These are phyloP conservation scores for Carpinus fangiana DNA, from an alignment of 306 rosid genomes.

Conservation along the genomic window DNA sequence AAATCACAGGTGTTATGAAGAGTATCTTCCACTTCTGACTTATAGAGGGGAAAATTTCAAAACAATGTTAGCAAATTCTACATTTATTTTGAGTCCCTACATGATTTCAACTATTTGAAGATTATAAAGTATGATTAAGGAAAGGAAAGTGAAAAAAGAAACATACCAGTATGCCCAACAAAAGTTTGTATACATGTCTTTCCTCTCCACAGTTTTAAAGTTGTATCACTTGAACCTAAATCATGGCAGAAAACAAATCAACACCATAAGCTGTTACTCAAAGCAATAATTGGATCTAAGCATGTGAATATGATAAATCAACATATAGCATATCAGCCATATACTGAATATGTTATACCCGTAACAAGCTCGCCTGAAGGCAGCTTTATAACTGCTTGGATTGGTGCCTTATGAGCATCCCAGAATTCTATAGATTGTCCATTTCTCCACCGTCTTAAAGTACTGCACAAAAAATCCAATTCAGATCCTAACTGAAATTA, in stretches of 20 bases:
- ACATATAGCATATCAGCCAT: constrained; percentile 16
- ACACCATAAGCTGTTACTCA: constrained; percentile 25
- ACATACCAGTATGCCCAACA: constrained; percentile 82
- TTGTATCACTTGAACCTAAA: constrained; percentile 86
- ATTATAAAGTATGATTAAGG: neutral
- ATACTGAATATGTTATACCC: constrained; percentile 42
- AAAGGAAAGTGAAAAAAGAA: constrained; percentile 3
- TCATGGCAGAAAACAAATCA: constrained; percentile 21
- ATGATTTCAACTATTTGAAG: neutral
- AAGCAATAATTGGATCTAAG: constrained; percentile 1
- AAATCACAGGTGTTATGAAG: neutral
- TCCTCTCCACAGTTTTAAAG: constrained; percentile 89
- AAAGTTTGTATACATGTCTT: constrained; percentile 72
- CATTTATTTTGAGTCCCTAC: neutral
- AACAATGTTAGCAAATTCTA: neutral
- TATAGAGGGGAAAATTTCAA: neutral
- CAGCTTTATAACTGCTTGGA: constrained; percentile 81
- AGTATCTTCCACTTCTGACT: neutral
- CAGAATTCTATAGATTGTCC: constrained; percentile 68
- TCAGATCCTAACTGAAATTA: constrained; percentile 5
- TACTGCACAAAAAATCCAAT: constrained; percentile 46
- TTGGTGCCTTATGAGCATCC: constrained; percentile 86
- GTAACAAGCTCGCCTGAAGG: constrained; percentile 90
- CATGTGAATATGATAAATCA: constrained; percentile 1
- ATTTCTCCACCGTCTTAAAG: constrained; percentile 80